Evolutionary conservation across 1,284 basidiomycete species (phyloP), one percentile per base, ranked within the genome.

Genomic region (Thelephora terrestris): DNA sequence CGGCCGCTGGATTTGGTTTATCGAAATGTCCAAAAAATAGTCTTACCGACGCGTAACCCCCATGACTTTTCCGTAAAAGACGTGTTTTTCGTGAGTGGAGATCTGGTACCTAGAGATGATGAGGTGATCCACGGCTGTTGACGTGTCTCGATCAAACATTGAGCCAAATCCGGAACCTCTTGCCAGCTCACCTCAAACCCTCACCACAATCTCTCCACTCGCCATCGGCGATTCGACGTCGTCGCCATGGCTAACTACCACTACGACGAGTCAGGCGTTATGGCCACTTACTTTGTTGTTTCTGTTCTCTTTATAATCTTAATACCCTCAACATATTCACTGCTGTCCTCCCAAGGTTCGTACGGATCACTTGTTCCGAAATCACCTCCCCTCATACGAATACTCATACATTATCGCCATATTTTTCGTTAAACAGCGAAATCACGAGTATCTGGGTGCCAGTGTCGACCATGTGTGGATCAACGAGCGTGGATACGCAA

Each of bases 271-370:
- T 78, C 79, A 46, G 91, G 91, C 55, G 83, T 81, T 56, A 85
- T 94, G 78, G 90, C 91, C 58, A 78, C 84, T 27, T 94, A 91
- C 70, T 94, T 94, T 67, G 69, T 91, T 52, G 79, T 94, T 50
- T 90, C 90, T 7, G 84, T 92, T 63, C 80, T 95, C 55, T 79
- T 80, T 47, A 73, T 94, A 55, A 61, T 91, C 48, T 79, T 95
- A 50, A 64, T 91, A 40, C 91, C 91, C 0, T 64, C 85, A 53
- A 86, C 90, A 0, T 60, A 87, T 52, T 70, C 79, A 5, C 61
- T 60, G 49, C 66, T 73, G 46, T 55, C 62, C 16, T 50, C 58
- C 34, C 53, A 62, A 52, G 70, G 79, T 76, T 47, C 49, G 68
- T 66, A 14, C 39, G 39, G 21, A 20, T 25, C 25, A 23, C 39